Evolutionary conservation across 75 land plant genomes (phyloP).

Genomic region (Sequoiadendron giganteum): DNA sequence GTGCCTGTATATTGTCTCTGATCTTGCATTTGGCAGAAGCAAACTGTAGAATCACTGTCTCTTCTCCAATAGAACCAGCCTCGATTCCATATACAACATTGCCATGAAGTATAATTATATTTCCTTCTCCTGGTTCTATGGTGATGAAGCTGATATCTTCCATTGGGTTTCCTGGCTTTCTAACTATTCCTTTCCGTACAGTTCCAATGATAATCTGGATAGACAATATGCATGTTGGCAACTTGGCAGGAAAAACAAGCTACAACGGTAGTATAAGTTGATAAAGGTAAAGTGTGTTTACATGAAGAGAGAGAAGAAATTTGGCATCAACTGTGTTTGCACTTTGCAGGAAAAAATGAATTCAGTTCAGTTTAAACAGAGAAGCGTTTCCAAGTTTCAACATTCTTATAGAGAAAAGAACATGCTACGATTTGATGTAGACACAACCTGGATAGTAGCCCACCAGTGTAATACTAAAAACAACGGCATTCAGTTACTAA

Average conservation of each 20-base stretch:
- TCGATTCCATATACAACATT: neutral
- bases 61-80: neutral
- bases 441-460: neutral
- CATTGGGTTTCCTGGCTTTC: neutral
- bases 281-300: neutral
- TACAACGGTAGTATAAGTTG: neutral
- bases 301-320: neutral
- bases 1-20: neutral
- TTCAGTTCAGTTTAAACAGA: neutral
- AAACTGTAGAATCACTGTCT: neutral
- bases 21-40: constrained; percentile 15
- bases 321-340: neutral
- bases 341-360: neutral
- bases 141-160: constrained; percentile 2
- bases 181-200: constrained; percentile 6
- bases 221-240: neutral
- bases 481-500: neutral
- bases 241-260: neutral
- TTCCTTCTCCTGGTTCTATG: neutral
- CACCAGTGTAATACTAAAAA: neutral
- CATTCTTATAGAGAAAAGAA: neutral
- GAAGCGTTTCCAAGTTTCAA: neutral
- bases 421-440: neutral
- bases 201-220: neutral
- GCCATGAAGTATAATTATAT: neutral